Conservation (phyloP, 371 early-diverging fungal genomes). For the Rhizopus delemar region DNA sequence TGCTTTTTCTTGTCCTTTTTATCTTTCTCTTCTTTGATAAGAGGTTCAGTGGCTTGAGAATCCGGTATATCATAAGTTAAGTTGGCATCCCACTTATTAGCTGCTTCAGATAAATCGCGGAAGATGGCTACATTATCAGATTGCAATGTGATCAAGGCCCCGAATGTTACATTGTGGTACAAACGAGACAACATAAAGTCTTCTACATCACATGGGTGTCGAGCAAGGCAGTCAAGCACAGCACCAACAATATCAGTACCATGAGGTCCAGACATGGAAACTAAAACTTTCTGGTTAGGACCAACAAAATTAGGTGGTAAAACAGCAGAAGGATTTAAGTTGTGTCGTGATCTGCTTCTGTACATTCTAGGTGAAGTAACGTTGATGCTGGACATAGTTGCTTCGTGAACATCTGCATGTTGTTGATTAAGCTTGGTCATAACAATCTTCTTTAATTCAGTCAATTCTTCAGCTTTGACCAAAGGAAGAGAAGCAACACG, state of each 20-base stretch:
- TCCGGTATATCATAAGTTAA: conserved; percentile 80
- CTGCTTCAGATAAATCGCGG: conserved; percentile 71
- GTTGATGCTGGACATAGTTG: conserved; percentile 13
- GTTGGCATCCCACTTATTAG: conserved; percentile 80
- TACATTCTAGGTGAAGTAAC: conserved; percentile 30
- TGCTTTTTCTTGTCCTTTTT: conserved; percentile 45
- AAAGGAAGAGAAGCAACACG: conserved; percentile 65
- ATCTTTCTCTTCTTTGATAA: conserved; percentile 27
- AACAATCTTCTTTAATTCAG: conserved; percentile 63
- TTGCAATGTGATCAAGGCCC: conserved; percentile 71
- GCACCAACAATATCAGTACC: conserved; percentile 89
- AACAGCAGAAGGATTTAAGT: conserved; percentile 26
- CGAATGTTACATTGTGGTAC: conserved; percentile 87
- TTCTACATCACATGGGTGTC: conserved; percentile 68
- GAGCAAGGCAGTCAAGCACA: conserved; percentile 70
- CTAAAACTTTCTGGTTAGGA: conserved; percentile 67
- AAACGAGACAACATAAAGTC: conserved; percentile 85
- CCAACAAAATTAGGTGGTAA: conserved; percentile 48
- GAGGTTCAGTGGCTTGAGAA: conserved; percentile 63
- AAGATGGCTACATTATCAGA: conserved; percentile 74
- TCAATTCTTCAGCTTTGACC: conserved; percentile 62
- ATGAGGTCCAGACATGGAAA: conserved; percentile 80
- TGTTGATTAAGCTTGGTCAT: conserved; percentile 54
- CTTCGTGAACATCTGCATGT: conserved; percentile 22
- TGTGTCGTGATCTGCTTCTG: conserved; percentile 28